Conservation (phyloP, 1,284 basidiomycete genomes). For the Hymenochaete sp. region DNA sequence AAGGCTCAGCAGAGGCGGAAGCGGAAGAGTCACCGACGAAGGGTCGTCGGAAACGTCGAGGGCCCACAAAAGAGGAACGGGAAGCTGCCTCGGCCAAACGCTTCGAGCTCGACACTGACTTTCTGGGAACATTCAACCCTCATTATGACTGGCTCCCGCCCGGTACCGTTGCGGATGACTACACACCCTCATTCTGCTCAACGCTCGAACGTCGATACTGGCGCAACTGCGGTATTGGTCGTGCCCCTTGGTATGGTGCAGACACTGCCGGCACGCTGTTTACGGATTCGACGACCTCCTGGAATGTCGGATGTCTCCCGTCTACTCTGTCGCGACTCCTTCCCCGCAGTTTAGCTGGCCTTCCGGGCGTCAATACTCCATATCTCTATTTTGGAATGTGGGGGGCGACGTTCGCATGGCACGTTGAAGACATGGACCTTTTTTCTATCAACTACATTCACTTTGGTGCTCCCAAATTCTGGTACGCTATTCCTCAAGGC, state of each 20-base stretch:
- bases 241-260: constrained; percentile 92
- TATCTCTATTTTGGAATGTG: constrained; percentile 99
- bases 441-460: constrained; percentile 99
- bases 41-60: constrained; percentile 35
- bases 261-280: constrained; percentile 91
- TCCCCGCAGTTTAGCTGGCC: constrained; percentile 52
- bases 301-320: constrained; percentile 91
- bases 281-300: constrained; percentile 69
- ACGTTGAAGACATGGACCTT: constrained; percentile 96
- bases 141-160: constrained; percentile 70
- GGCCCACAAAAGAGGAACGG: constrained; percentile 40
- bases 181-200: constrained; percentile 78
- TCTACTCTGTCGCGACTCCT: constrained; percentile 82
- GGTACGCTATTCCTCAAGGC: constrained; percentile 93
- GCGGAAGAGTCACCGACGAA: constrained; percentile 25
- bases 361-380: constrained; percentile 95
- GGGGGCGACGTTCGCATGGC: constrained; percentile 98
- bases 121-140: constrained; percentile 65
- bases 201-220: constrained; percentile 89
- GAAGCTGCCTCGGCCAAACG: constrained; percentile 48
- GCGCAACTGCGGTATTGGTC: constrained; percentile 83
- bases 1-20: constrained; percentile 34
- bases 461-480: constrained; percentile 94
- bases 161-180: constrained; percentile 62
- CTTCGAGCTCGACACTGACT: constrained; percentile 48